Base-by-base conservation (phyloP, 1,284 basidiomycete genomes). In the Pyrrhoderma lamaoense region DNA sequence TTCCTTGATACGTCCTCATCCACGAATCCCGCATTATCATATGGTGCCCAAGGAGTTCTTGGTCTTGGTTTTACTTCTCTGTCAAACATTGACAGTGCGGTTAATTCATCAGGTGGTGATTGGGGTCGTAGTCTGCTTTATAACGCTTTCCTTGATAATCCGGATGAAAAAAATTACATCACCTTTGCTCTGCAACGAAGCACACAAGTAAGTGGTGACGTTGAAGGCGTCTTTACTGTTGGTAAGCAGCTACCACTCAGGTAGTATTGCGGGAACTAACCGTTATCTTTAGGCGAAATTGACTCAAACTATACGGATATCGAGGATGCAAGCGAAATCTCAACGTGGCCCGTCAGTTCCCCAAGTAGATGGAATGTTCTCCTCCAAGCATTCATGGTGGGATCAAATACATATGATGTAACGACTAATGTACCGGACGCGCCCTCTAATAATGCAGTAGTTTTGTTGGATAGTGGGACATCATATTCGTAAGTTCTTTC, bases 51-150 rank as follows among this genome's bases (percentile, higher is more conserved):
- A 56, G 88, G 88, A n/a, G 79, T 90, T 59, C 65, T 80, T 34
- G 87, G 87, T 14, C 72, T 89, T n/a, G 86, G 88, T 37, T 89
- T 90, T 62, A 80, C 79, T 31, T 77, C 77, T 14, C 74, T 89
- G 27, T 90, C 88, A 2, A 75, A 68, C 36, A 75, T 90, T 43
- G 84, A 89, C 61, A 63, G 69, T 11, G 62, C 70, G 2, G 67
- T 89, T 47, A 85, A 84, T 57, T 60, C 64, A 13, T 77, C 81
- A 1, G 72, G 75, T 23, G 70, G 74, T 3, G 71, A 74, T 2
- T 70, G 74, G 4, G 87, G 87, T 35, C 76, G 83, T 42, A 82
- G 77, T 55, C 61, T 90, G 38, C 72, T 90, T 13, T 84, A 79
- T 67, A 90, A 87, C 60, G 67, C 86, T 42, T 90, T 90, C 64